A percentile compares a stretch with the other conserved stretches of the same genome.
These are phyloP conservation scores for Xylaria intraflava DNA, from an alignment of 495 filamentous ascomycete species.

Conservation along the genomic window DNA sequence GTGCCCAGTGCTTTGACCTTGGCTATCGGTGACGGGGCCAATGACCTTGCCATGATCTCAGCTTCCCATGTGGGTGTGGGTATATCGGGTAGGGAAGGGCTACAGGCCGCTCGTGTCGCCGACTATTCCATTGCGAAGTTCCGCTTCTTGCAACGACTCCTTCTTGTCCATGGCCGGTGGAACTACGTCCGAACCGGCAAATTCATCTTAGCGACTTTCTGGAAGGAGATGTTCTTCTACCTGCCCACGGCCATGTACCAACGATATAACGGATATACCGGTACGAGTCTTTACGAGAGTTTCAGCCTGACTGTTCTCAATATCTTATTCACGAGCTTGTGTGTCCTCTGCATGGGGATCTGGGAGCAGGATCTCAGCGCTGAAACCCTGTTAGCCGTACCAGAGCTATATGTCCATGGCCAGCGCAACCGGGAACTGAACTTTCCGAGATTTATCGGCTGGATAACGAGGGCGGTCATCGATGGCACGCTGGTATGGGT, in stretches of 20 bases:
- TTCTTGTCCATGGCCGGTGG: slow-evolving; percentile 89
- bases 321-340: slow-evolving; percentile 81
- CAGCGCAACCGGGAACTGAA: slow-evolving; percentile 73
- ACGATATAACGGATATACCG: slow-evolving; percentile 78
- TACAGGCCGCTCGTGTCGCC: slow-evolving; percentile 83
- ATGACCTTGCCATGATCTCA: slow-evolving; percentile 95
- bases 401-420: slow-evolving; percentile 79
- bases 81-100: slow-evolving; percentile 83
- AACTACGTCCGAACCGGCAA: slow-evolving; percentile 88
- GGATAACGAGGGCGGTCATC: slow-evolving; percentile 71
- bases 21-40: slow-evolving; percentile 88
- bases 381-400: slow-evolving; percentile 76
- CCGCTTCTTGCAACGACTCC: slow-evolving; percentile 76
- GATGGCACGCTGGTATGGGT: slow-evolving; percentile 74
- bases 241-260: slow-evolving; percentile 83
- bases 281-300: slow-evolving; percentile 80
- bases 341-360: slow-evolving; percentile 79
- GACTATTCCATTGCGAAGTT: slow-evolving; percentile 91
- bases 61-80: slow-evolving; percentile 88
- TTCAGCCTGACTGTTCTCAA: slow-evolving; percentile 87
- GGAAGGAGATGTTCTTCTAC: slow-evolving; percentile 77
- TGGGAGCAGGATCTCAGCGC: slow-evolving; percentile 80
- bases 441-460: slow-evolving; percentile 63
- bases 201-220: slow-evolving; percentile 84
- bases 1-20: slow-evolving; percentile 72